These are phyloP conservation scores for Phylloboletellus chloephorus DNA, from an alignment of 1,284 basidiomycete genomes.

Conservation along the genomic window DNA sequence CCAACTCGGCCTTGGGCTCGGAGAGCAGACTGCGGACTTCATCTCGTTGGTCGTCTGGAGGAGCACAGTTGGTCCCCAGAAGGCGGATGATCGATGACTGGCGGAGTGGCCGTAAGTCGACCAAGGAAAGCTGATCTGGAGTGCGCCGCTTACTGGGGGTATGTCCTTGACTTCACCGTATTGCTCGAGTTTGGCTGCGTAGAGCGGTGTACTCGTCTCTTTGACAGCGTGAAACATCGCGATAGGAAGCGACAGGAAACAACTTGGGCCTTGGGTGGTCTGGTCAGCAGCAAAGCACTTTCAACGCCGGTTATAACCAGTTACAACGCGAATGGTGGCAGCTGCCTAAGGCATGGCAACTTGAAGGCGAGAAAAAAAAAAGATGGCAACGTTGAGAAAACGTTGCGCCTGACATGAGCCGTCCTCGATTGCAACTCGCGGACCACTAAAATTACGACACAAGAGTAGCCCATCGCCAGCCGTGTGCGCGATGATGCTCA, in stretches of 20 bases:
- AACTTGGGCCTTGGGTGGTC: background rate
- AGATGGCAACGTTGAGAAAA: conserved; percentile 29
- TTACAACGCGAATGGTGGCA: conserved; percentile 7
- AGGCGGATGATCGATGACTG: conserved; percentile 31
- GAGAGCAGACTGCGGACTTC: conserved; percentile 22
- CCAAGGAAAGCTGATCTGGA: background rate
- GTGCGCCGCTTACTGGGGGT: conserved; percentile 20
- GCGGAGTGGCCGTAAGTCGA: conserved; percentile 2
- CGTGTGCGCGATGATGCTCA: background rate
- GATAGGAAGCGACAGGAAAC: background rate
- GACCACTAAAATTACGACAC: conserved; percentile 15
- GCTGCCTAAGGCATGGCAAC: conserved; percentile 12
- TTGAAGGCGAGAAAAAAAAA: background rate
- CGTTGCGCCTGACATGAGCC: conserved; percentile 21
- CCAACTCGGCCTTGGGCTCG: conserved; percentile 27
- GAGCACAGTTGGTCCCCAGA: conserved; percentile 24
- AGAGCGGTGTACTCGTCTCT: conserved; percentile 25
- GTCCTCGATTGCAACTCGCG: conserved; percentile 13
- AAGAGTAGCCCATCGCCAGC: background rate
- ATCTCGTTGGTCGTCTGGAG: conserved; percentile 26
- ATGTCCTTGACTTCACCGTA: conserved; percentile 30
- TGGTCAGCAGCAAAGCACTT: conserved; percentile 3
- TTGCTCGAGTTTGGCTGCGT: conserved; percentile 21
- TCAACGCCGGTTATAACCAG: conserved; percentile 17
- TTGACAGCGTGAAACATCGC: conserved; percentile 15